Base-by-base conservation (phyloP, 352 stramenopile genomes). In the Globisporangium barbulae region DNA sequence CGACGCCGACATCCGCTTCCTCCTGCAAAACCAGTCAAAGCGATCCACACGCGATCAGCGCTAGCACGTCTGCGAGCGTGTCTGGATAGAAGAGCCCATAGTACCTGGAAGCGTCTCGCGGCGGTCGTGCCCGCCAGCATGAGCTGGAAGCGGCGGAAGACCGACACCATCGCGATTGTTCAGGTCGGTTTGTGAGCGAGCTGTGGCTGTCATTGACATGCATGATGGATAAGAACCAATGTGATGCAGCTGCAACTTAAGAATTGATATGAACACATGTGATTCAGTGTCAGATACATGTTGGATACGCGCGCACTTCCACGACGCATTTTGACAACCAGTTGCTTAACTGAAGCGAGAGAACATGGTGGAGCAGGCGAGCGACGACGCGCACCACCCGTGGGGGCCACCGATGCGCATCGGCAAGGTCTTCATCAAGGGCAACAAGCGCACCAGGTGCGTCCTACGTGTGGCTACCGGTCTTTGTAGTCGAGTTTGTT, bases 371-470 rank as follows among this genome's bases (percentile, higher is more conserved):
- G 63, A 64, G 55, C 55, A 59, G 47, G 49, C 59, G 47, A 55
- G 64, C 19, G 54, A 63, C 50, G 67, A 74, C 48, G 65, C 79
- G 39, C 77, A 69, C 64, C 83, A 92, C 67, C 83, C 79, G 67
- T 91, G 81, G 84, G 83, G 83, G 6, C 86, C 84, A 59, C 78
- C 72, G 59, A 90, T 96, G 79, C 86, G 76, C 72, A 86, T 96
- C 64, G 75, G 74, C 60, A 93, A 96, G 71, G 85, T 96, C 52
- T 90, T 89, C 64, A 86, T 96, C 64, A 88, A 91, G 71, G 88
- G 88, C 48, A 96, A 94, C 71, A 84, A 93, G 49, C 83, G 88
- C 65, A 94, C 88, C 53, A 94, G 89, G 88, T 94, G 56, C 47
- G 75, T 70, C 44, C 2, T 62, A 50, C 5, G 15, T 52, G 10